Evolutionary conservation across 2,329 filamentous ascomycete species (phyloP), one percentile per base, ranked within the genome.

Genomic region (Nemania sp.): DNA sequence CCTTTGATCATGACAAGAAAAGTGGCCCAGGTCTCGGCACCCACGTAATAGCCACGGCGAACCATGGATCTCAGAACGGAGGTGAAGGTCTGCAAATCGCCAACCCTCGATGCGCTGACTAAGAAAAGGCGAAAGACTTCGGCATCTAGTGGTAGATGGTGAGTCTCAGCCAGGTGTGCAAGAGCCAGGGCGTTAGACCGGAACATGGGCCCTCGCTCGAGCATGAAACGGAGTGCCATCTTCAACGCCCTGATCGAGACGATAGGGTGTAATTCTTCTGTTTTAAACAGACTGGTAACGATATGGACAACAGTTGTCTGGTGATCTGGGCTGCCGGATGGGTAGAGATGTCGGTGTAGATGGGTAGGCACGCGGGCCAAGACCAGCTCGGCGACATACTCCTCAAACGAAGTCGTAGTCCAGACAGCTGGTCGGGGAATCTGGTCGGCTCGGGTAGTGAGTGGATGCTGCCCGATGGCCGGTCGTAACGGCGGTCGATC

Each of bases 1-100:
- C 73, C 54, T 62, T 69, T 59, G 49, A 78, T 64, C 70, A 77
- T 76, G 52, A 74, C 70, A 23, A 70, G 37, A 24, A 70, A 64
- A 3, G 63, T 61, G 9, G 54, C 37, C 68, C 68, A 70, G 14
- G 61, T 56, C 46, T 52, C 60, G 19, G 52, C 59, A 30, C 66
- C 59, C 1, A 63, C 49, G 11, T 56, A 56, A 19, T 55, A 59
- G 15, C 64, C 58, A 42, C 61, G 67, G 9, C 62, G 59, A 37
- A 62, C 46, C 65, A 70, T 68, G n/a, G 57, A 42, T 49, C 54
- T 61, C 17, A 70, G 37, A 49, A 66, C 50, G 17, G 51, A 59
- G 17, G 61, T 60, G 36, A 70, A 70, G 1, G 47, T 52, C n/a
- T 62, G 46, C 3, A 70, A 57, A 36, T 70, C 66, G 4, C 61